phyloP scores from a whole-genome alignment of 257 asterid species.

The Oldenlandia corymbosa region DNA sequence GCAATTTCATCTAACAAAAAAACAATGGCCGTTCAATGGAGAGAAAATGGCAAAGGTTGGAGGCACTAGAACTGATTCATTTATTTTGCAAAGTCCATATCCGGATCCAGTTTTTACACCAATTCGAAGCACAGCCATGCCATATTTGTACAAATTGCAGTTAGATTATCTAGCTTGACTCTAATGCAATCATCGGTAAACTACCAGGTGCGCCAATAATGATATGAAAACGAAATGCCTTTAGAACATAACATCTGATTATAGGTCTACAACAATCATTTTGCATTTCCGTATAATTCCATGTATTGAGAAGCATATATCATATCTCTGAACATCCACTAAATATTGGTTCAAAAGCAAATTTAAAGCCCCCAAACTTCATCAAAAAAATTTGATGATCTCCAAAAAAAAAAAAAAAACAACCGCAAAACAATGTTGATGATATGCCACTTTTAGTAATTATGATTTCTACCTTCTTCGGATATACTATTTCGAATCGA shows the following conservation, averaged over 20 bases:
- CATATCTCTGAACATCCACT: background rate
- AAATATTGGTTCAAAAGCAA: background rate
- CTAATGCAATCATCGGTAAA: too few species aligned
- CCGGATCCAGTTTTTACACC: background rate
- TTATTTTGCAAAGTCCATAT: background rate
- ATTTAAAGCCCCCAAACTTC: background rate
- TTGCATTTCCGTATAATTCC: background rate
- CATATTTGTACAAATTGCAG: background rate
- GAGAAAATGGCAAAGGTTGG: background rate
- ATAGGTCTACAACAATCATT: background rate
- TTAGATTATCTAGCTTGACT: background rate
- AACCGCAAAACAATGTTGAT: too few species aligned
- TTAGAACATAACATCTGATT: background rate
- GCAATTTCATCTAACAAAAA: background rate
- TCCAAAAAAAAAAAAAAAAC: too few species aligned
- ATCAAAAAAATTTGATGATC: background rate
- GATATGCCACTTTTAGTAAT: background rate
- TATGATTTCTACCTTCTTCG: constrained; percentile 47
- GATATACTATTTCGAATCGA: constrained; percentile 54
- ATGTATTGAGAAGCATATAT: background rate
- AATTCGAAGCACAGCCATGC: background rate
- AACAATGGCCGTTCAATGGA: background rate
- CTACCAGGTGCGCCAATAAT: background rate
- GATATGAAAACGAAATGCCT: background rate
- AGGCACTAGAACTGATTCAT: background rate